phyloP scores from a whole-genome alignment of 1,139 yeast species.

The Lodderomyces beijingensis region DNA sequence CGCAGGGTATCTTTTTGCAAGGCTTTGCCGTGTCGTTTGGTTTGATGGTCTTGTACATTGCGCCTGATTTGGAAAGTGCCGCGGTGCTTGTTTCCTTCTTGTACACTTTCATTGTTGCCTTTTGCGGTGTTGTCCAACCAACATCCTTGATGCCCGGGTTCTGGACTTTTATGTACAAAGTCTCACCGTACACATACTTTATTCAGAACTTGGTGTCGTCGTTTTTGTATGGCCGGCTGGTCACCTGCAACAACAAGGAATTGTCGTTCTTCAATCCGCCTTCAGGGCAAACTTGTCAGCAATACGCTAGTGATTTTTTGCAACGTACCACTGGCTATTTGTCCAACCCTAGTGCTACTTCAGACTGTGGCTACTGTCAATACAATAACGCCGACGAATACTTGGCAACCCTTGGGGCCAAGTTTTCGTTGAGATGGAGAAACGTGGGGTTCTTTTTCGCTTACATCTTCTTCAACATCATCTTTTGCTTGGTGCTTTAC shows the following conservation, averaged over 20 bases:
- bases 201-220: constrained; percentile 53
- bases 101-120: constrained; percentile 50
- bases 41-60: constrained; percentile 47
- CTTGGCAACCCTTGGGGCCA: constrained; percentile 39
- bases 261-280: constrained; percentile 53
- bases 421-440: constrained; percentile 55
- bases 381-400: constrained; percentile 52
- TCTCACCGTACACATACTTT: constrained; percentile 66
- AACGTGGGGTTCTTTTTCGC: constrained; percentile 59
- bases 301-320: constrained; percentile 35
- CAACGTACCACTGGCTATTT: constrained; percentile 46
- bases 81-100: constrained; percentile 51
- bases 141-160: constrained; percentile 57
- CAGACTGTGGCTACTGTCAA: constrained; percentile 57
- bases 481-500: constrained; percentile 19
- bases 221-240: constrained; percentile 52
- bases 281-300: constrained; percentile 53
- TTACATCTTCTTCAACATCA: constrained; percentile 51
- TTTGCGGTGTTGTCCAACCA: constrained; percentile 66
- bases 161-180: constrained; percentile 62
- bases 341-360: constrained; percentile 46
- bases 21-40: constrained; percentile 51
- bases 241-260: constrained; percentile 51
- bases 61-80: constrained; percentile 64
- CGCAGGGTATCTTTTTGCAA: constrained; percentile 53